Evolutionary conservation across 1,284 basidiomycete species (phyloP), one percentile per base, ranked within the genome.

Genomic region (Ustilago bromivora): DNA sequence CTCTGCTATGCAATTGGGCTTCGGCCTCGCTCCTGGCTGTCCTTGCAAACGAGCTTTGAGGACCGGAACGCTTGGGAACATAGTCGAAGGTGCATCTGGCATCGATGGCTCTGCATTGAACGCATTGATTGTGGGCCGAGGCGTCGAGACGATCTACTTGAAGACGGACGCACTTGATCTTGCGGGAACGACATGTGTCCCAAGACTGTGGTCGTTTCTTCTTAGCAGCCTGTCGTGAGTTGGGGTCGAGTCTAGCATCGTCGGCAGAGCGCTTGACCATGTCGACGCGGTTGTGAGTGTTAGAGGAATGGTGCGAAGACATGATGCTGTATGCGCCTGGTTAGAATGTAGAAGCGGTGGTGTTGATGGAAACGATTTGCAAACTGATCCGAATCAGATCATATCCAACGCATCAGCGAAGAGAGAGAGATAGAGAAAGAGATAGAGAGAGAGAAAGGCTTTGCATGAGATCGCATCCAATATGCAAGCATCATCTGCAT

Each of bases 41-140:
- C 53, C 70, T 69, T 28, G 67, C 78, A 61, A 76, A 76, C 5
- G 71, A 76, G 64, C 71, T 78, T 54, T 78, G 75, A 5, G 78
- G 78, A 19, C 78, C 78, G 8, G 78, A 76, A 3, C 76, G 66
- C 46, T 78, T 80, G 32, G 67, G 76, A 32, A 80, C 52, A 55
- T 80, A 80, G 71, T 80, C 76, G 31, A 78, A 80, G 7, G 71
- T 75, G 62, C 78, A 80, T 34, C 64, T 73, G 43, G 67, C 72
- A 34, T 78, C 78, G 56, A 78, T 75, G 41, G 70, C 71, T 35
- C 73, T 68, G 34, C 78, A 80, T 62, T 78, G 78, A 12, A 78
- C 68, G 61, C 78, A 80, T 10, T 72, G 63, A 31, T 51, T 66
- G 51, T 80, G 76, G 5, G 67, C 46, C 8, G 67, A 58, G 12